Base-by-base conservation (phyloP, 345 rosid genomes). In the Pistacia vera region DNA sequence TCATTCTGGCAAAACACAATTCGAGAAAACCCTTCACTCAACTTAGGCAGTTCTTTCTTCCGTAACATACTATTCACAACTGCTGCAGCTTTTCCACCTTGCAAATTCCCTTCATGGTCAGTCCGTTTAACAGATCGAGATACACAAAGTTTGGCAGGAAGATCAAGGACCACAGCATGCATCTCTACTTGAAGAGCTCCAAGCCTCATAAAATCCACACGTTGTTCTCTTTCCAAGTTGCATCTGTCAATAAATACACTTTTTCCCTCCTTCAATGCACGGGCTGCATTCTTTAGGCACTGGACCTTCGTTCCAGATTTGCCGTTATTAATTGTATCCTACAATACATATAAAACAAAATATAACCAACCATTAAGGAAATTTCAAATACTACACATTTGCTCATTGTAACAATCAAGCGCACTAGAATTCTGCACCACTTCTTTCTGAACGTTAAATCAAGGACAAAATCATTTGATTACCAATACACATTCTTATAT, bases 61-160 rank as follows among this genome's bases (percentile, higher is more conserved):
- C 90, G 96, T 66, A 95, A 83, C 99, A 95, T 95, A 81, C 83
- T 92, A 65, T 96, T 92, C 62, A 93, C 98, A 75, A 92, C 97
- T 3, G 97, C 95, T 0, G 98, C 97, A 62, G 99, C 98, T 82
- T 86, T 93, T 78, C 98, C 99, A 61, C 98, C 99, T 75, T 96
- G 97, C 80, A 93, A 81, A 66, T 91, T 92, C 67, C 99, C 98
- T 78, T 96, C 99, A 65, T 96, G 98, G 55, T 90, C 92, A 3
- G 82, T 85, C 18, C 97, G 88, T 80, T 91, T 93, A 18, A 87
- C 93, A 36, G 97, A 91, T 13, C 97, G 84, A 11, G 99, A 93
- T 77, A 96, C 88, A 80, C 98, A 93, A 84, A 96, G 87, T 80
- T 93, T 87, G 44, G 95, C 81, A 38, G 99, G 81, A 80, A 90